Evolutionary conservation across 2,329 filamentous ascomycete species (phyloP), one percentile per base, ranked within the genome.

Genomic region (Didymella pinodella): DNA sequence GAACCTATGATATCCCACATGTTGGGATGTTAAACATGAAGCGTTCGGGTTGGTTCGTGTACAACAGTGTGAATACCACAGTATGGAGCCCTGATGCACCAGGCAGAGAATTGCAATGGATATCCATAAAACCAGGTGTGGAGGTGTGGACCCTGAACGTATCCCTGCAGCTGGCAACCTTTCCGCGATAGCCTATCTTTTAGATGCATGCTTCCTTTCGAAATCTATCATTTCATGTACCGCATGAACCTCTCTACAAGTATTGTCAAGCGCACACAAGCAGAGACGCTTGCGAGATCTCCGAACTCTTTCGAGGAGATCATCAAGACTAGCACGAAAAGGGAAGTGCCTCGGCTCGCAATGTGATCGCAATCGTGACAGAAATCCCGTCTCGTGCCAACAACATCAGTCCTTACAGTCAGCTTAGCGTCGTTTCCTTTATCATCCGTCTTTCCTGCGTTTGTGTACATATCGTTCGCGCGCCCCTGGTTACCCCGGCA

Each of bases 281-380:
- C 8, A 58, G 49, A 11, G 3, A 45, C 14, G 55, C 49, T 58
- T 58, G 49, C 55, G 55, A 58, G 43, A 18, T 22, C 11, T 20
- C 31, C 20, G 20, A 16, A 22, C 22, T 38, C 50, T 22, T 22
- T 54, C 26, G 14, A 28, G 2, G 22, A 4, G 7, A 41, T 54
- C 43, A 46, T 20, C 31, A 14, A 18, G n/a, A 20, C 41, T 47
- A 51, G 28, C 4, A 38, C n/a, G 12, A 52, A 47, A 36, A 18
- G 26, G 50, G 14, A 59, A 28, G 28, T 46, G 36, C 52, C 57
- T 55, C 57, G 57, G 57, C 52, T 50, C 12, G 14, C 16, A 38
- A n/a, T 25, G 16, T 32, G 31, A 54, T 34, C 18, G 36, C 36
- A 44, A 31, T 48, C 22, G 36, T 48, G 48, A 43, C 48, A 48